phyloP scores from a whole-genome alignment of 768 basidiomycete genomes.

The Rhodotorula sphaerocarpa region DNA sequence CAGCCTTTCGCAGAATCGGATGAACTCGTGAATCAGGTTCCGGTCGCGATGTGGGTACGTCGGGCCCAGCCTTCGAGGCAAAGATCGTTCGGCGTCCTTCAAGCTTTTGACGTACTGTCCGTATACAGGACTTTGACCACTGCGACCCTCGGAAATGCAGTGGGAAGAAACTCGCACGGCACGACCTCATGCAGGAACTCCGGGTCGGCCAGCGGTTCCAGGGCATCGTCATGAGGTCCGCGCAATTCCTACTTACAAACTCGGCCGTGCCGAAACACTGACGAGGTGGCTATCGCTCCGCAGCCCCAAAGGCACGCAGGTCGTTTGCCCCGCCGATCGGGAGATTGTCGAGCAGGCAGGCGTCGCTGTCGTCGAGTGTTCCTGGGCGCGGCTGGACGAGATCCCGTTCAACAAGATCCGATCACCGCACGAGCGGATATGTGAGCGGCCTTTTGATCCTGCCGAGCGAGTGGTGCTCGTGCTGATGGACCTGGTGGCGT shows the following conservation, averaged over 20 bases:
- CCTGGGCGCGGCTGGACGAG: conserved; percentile 91
- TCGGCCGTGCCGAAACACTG: neutral
- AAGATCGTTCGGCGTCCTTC: too few species aligned
- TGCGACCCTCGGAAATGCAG: conserved; percentile 82
- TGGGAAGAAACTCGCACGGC: conserved; percentile 81
- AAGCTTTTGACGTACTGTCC: too few species aligned
- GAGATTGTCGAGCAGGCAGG: conserved; percentile 65
- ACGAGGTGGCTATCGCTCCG: conserved; percentile 3
- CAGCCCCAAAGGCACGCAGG: conserved; percentile 73
- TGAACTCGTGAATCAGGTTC: conserved; percentile 6
- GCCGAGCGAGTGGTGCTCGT: too few species aligned
- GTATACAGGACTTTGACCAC: conserved; percentile 93
- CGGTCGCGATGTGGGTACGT: conserved; percentile 32
- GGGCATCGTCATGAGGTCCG: conserved; percentile 89
- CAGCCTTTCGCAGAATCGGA: neutral
- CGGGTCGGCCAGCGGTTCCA: conserved; percentile 76
- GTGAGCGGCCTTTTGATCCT: conserved; percentile 58
- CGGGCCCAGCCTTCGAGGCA: too few species aligned
- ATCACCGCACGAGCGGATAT: conserved; percentile 79
- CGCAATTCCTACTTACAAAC: conserved; percentile 12
- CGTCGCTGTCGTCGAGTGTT: conserved; percentile 95
- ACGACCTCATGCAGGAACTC: conserved; percentile 75
- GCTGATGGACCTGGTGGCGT: too few species aligned
- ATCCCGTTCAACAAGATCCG: conserved; percentile 90
- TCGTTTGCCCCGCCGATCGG: conserved; percentile 75